Evolutionary conservation across 345 rosid species (phyloP), one percentile per base, ranked within the genome.

Genomic region (Passiflora organensis): DNA sequence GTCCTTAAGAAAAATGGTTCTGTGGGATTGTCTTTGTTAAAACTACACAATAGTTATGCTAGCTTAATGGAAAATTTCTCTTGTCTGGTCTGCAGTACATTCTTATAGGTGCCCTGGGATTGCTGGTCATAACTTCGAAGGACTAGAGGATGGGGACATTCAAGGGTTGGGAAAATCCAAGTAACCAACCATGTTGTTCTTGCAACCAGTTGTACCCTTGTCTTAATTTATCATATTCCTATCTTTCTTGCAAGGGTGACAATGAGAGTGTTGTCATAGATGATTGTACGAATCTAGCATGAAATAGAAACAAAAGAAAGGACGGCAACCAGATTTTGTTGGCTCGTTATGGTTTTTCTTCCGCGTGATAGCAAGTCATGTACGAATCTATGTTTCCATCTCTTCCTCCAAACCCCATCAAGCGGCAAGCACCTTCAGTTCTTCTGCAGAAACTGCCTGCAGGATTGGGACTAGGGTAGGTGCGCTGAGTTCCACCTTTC

Each of bases 51-150:
- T n/a, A n/a, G n/a, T n/a, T n/a, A n/a, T 28, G 8, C 34, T 2
- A 28, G 8, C 34, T 28, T 8, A 28, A 28, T 28, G 3, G 34
- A 28, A 28, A 2, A 8, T 28, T 28, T 28, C 34, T 8, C 34
- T 28, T 3, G 34, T 28, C 8, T 28, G 34, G 34, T 21, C 70
- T 79, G 82, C 82, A 86, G 88, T 87, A 90, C 66, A 78, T 90
- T 58, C 87, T 90, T 43, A 83, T 85, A 2, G 94, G 95, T 38
- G 95, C 87, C 1, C 68, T 90, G 71, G 95, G 95, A 44, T 77
- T 90, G 63, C 85, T 90, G 1, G 96, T 87, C 47, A 80, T 90
- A 72, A 90, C 97, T 12, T 84, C 97, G 13, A 87, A 87, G 65
- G 97, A 90, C 64, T 90, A 69, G 79, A 32, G 56, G 63, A 13